These are phyloP conservation scores for Solanum etuberosum DNA, from an alignment of 257 asterid species.

Conservation along the genomic window DNA sequence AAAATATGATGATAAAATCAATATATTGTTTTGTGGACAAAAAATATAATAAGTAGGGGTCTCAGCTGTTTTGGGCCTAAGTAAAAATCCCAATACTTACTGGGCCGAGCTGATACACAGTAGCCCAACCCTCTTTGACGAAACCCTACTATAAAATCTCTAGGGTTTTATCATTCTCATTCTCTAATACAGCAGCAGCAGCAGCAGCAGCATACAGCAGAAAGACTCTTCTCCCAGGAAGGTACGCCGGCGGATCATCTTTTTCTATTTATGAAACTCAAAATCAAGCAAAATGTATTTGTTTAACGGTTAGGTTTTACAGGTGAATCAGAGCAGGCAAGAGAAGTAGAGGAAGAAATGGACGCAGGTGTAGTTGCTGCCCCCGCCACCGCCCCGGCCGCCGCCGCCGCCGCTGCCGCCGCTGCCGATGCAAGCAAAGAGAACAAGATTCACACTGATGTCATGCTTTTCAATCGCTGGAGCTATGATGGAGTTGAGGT, in stretches of 20 bases:
- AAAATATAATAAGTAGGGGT: background rate
- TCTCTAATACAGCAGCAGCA: background rate
- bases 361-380: background rate
- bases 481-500: conserved; percentile 46
- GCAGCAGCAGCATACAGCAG: background rate
- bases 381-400: background rate
- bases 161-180: background rate
- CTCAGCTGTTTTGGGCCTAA: background rate
- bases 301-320: background rate
- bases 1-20: background rate
- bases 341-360: background rate
- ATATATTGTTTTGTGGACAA: background rate
- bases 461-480: conserved; percentile 61
- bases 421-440: background rate
- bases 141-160: background rate
- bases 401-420: background rate
- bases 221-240: background rate
- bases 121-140: background rate
- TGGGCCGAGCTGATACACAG: background rate
- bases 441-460: conserved; percentile 24
- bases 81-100: background rate
- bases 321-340: background rate
- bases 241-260: background rate
- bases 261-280: background rate
- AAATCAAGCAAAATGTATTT: background rate